These are phyloP conservation scores for Westerdykella sp. DNA, from an alignment of 2,329 filamentous ascomycete species.

Conservation along the genomic window DNA sequence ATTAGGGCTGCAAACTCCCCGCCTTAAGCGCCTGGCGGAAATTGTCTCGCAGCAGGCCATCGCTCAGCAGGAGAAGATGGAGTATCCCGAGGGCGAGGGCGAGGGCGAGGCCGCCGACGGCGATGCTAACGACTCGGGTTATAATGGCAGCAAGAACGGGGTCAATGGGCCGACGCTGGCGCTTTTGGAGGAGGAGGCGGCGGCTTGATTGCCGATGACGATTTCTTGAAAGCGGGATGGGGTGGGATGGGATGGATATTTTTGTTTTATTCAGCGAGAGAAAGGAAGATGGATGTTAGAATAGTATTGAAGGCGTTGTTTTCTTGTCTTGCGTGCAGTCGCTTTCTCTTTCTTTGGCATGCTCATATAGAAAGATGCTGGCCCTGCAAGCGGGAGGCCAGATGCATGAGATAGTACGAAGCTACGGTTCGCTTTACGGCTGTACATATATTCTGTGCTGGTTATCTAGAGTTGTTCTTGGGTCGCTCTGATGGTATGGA, in stretches of 20 bases:
- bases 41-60: constrained; percentile 96
- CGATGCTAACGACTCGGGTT: constrained; percentile 5
- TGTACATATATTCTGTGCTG: too few species aligned
- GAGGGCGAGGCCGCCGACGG: constrained; percentile 24
- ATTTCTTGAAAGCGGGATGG: background rate
- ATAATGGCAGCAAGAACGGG: constrained; percentile 9
- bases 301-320: too few species aligned
- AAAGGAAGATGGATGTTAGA: background rate
- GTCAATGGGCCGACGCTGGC: constrained; percentile 16
- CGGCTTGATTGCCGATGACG: constrained; percentile 4
- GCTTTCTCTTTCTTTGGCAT: too few species aligned
- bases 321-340: too few species aligned
- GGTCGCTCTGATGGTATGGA: too few species aligned
- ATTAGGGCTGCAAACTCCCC: constrained; percentile 87
- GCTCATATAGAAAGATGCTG: too few species aligned
- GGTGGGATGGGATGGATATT: too few species aligned
- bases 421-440: too few species aligned
- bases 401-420: too few species aligned
- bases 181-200: constrained; percentile 20
- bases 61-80: constrained; percentile 84
- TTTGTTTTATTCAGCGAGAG: background rate
- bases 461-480: too few species aligned
- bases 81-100: constrained; percentile 37
- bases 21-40: constrained; percentile 92
- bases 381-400: too few species aligned